A percentile compares a stretch with the other conserved stretches of the same genome.
These are phyloP conservation scores for Quercus engelmannii DNA, from an alignment of 306 rosid genomes.

Conservation along the genomic window DNA sequence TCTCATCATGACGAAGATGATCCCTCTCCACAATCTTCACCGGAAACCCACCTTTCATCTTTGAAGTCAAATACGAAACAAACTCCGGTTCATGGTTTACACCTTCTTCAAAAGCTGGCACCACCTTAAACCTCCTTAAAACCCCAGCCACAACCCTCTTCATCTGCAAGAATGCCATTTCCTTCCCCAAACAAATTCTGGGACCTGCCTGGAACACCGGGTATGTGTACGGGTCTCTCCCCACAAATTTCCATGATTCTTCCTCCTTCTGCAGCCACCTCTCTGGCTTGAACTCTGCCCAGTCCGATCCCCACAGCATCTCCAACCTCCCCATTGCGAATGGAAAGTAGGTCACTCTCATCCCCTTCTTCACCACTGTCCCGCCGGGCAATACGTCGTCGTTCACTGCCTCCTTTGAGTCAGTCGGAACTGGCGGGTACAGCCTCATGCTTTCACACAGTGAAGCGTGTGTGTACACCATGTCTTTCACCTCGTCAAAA, in stretches of 20 bases:
- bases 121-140: no score
- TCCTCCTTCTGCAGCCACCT: slow-evolving; percentile 47
- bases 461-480: slow-evolving; percentile 65
- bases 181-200: no score
- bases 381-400: no score
- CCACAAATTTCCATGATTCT: slow-evolving; percentile 40
- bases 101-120: no score
- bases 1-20: no score
- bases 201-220: no score
- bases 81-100: slow-evolving; percentile 39
- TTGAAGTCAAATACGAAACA: slow-evolving; percentile 31
- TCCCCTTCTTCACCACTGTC: no score
- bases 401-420: no score
- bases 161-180: no score
- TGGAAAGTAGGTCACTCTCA: slow-evolving; percentile 16
- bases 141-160: no score
- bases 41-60: slow-evolving; percentile 64
- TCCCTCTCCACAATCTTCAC: slow-evolving; percentile 30
- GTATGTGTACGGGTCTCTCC: no score
- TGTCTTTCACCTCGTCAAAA: slow-evolving; percentile 47
- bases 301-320: slow-evolving; percentile 57
- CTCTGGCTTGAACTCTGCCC: slow-evolving; percentile 60
- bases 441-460: slow-evolving; percentile 69
- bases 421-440: slow-evolving; percentile 47
- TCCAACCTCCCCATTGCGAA: slow-evolving; percentile 66